A percentile compares a stretch with the other conserved stretches of the same genome.
These are phyloP conservation scores for Pythium sukuiense DNA, from an alignment of 352 stramenopile genomes.

Conservation along the genomic window DNA sequence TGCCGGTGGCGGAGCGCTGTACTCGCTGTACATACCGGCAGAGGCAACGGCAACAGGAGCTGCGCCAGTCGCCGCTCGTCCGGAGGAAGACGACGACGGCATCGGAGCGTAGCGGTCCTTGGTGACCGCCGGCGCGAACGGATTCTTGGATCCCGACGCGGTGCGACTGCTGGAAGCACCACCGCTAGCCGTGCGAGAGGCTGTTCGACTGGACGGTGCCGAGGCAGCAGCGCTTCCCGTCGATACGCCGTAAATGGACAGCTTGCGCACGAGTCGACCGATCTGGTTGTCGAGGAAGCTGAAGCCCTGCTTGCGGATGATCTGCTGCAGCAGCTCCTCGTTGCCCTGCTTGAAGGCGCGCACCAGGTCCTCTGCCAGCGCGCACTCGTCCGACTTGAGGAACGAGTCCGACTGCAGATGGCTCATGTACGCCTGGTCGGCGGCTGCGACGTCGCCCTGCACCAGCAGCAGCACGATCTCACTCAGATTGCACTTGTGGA, in stretches of 20 bases:
- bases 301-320: constrained; percentile 73
- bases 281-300: constrained; percentile 82
- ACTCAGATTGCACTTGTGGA: constrained; percentile 75
- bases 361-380: constrained; percentile 72
- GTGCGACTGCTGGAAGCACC: constrained; percentile 27
- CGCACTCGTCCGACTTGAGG: constrained; percentile 75
- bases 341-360: constrained; percentile 78
- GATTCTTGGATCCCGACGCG: constrained; percentile 25
- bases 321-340: constrained; percentile 68
- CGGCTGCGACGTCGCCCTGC: constrained; percentile 63
- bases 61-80: constrained; percentile 1
- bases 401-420: constrained; percentile 78
- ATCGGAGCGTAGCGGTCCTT: constrained; percentile 25
- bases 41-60: constrained; percentile 3
- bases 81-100: constrained; percentile 9
- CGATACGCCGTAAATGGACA: constrained; percentile 55
- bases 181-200: constrained; percentile 24
- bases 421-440: constrained; percentile 73
- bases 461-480: constrained; percentile 64
- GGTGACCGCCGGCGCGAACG: constrained; percentile 35
- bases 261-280: constrained; percentile 60
- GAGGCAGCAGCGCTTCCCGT: constrained; percentile 2
- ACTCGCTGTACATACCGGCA: constrained; percentile 12
- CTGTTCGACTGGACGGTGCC: constrained; percentile 28
- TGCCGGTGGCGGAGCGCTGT: constrained; percentile 1